These are phyloP conservation scores for Aciculosporium take DNA, from an alignment of 2,329 filamentous ascomycete genomes.

Conservation along the genomic window DNA sequence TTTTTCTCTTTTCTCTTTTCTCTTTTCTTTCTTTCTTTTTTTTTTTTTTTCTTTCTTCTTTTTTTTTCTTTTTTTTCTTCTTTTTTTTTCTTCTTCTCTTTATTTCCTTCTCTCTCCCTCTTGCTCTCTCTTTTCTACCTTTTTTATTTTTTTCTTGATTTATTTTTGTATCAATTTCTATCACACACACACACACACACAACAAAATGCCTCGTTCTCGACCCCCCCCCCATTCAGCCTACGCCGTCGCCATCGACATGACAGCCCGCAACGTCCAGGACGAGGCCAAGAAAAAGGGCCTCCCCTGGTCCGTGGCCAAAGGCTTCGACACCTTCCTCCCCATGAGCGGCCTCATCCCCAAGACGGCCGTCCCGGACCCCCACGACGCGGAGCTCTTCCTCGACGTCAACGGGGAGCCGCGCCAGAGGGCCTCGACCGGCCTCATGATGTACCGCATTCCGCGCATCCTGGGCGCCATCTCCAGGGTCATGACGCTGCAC, in stretches of 20 bases:
- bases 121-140: no score
- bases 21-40: neutral
- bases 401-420: constrained; percentile 62
- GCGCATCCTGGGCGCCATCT: constrained; percentile 77
- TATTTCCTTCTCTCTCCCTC: no score
- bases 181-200: no score
- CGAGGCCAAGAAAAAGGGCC: constrained; percentile 86
- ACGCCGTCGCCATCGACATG: constrained; percentile 91
- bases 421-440: constrained; percentile 78
- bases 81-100: neutral
- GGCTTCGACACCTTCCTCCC: constrained; percentile 97
- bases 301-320: constrained; percentile 93
- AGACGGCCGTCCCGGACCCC: constrained; percentile 68
- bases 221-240: no score
- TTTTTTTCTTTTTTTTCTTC: neutral
- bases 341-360: constrained; percentile 67
- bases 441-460: constrained; percentile 91
- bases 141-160: no score
- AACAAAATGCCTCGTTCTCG: no score
- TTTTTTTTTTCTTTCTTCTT: neutral
- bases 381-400: constrained; percentile 81
- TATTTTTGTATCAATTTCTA: no score
- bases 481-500: constrained; percentile 85
- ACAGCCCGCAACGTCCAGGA: constrained; percentile 91
- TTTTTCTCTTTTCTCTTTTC: neutral